phyloP scores from a whole-genome alignment of 2,329 filamentous ascomycete species.

The Aspergillus candidus region DNA sequence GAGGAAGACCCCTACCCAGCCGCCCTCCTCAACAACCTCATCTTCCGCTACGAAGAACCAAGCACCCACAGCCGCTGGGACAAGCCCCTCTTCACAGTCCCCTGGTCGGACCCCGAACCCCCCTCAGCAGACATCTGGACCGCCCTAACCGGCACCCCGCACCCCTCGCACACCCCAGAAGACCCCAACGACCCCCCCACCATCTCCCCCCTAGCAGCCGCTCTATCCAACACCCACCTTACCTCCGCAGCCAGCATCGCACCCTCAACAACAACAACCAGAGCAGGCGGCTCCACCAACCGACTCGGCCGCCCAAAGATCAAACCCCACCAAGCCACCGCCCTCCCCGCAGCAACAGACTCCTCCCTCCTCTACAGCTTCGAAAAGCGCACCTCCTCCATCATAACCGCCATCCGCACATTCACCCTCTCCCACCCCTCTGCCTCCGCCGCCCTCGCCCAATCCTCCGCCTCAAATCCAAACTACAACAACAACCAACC shows the following conservation, averaged over 20 bases:
- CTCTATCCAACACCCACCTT: constrained; percentile 15
- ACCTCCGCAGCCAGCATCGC: constrained; percentile 24
- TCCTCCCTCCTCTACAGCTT: constrained; percentile 39
- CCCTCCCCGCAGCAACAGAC: constrained; percentile 35
- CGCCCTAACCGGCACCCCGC: constrained; percentile 41
- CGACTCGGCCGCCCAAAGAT: constrained; percentile 22
- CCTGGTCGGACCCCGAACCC: constrained; percentile 50
- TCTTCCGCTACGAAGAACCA: constrained; percentile 63
- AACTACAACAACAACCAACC: too few species aligned
- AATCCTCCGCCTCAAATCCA: constrained; percentile 2
- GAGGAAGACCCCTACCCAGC: constrained; percentile 43
- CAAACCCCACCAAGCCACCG: constrained; percentile 40
- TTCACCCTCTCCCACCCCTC: constrained; percentile 37
- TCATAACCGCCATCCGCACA: constrained; percentile 36
- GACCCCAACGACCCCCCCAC: constrained; percentile 6
- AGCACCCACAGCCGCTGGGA: constrained; percentile 61
- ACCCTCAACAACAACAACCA: constrained; percentile 16
- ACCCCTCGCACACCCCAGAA: constrained; percentile 17
- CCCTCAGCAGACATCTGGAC: constrained; percentile 58
- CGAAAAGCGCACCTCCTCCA: constrained; percentile 38
- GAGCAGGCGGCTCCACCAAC: constrained; percentile 11
- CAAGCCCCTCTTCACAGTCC: constrained; percentile 58
- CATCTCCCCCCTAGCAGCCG: constrained; percentile 15
- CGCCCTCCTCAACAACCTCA: constrained; percentile 57
- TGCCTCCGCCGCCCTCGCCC: constrained; percentile 30